phyloP scores from a whole-genome alignment of 2,329 filamentous ascomycete species.

The Dryadomyces quercivorus region DNA sequence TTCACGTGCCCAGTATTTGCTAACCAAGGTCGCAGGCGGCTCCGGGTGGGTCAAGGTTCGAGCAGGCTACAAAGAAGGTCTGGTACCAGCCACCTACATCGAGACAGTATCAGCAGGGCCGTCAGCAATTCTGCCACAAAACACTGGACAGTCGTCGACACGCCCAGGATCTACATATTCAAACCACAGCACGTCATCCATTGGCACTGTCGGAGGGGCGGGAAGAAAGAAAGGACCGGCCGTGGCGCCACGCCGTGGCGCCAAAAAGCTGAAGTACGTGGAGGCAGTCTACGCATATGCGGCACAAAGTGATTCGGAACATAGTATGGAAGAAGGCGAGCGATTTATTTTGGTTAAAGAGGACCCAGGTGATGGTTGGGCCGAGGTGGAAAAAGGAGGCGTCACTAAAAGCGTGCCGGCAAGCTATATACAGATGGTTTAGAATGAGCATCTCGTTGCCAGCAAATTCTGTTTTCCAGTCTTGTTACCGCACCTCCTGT shows the following conservation, averaged over 20 bases:
- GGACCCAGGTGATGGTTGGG: conserved; percentile 90
- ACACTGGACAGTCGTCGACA: conserved; percentile 29
- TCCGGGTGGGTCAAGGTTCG: conserved; percentile 85
- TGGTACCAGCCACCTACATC: conserved; percentile 80
- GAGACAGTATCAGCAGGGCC: conserved; percentile 45
- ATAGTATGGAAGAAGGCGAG: conserved; percentile 84
- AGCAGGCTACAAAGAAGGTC: conserved; percentile 60
- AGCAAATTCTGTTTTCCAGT: too few species aligned
- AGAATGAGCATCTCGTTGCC: conserved; percentile 17
- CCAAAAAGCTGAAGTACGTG: conserved; percentile 88
- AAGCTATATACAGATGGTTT: conserved; percentile 77
- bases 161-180: conserved; percentile 69
- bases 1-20: not conserved
- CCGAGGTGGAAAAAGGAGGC: conserved; percentile 87
- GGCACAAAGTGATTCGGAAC: conserved; percentile 74
- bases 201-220: conserved; percentile 20
- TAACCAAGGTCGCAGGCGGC: conserved; percentile 49
- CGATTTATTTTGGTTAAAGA: conserved; percentile 79
- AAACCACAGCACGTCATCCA: conserved; percentile 54
- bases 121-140: conserved; percentile 30
- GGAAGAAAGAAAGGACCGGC: conserved; percentile 80
- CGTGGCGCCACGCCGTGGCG: conserved; percentile 79
- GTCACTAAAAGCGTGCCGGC: conserved; percentile 81
- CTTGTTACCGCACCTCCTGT: not conserved
- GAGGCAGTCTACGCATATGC: conserved; percentile 88